Evolutionary conservation across 2,329 filamentous ascomycete genomes (phyloP).

Genomic region (Colletotrichum sansevieriae): DNA sequence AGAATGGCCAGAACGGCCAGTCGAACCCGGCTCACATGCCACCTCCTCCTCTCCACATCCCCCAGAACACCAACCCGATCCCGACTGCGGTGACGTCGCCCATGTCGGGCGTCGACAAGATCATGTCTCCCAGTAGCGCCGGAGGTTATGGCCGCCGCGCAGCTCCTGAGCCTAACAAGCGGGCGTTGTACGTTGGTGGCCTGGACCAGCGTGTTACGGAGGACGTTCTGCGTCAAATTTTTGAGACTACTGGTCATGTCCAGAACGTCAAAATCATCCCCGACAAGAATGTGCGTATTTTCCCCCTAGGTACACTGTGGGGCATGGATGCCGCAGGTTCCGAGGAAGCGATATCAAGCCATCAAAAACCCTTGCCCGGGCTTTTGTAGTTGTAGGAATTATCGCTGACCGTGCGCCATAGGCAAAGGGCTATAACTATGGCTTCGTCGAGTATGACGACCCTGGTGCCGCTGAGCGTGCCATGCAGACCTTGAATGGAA

Average conservation of each 20-base stretch:
- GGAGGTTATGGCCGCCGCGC: conserved; percentile 88
- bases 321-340: background rate
- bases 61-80: conserved; percentile 95
- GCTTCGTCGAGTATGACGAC: conserved; percentile 98
- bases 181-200: conserved; percentile 94
- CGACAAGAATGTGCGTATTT: conserved; percentile 91
- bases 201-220: conserved; percentile 96
- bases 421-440: conserved; percentile 98
- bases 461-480: conserved; percentile 95
- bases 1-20: conserved; percentile 79
- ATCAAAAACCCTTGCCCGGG: conserved; percentile 2
- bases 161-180: conserved; percentile 98
- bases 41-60: conserved; percentile 91
- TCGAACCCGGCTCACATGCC: conserved; percentile 83
- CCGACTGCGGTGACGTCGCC: conserved; percentile 93
- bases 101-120: conserved; percentile 75
- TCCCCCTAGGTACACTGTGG: too few relatives aligned
- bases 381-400: background rate
- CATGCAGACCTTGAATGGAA: conserved; percentile 96
- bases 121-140: conserved; percentile 88
- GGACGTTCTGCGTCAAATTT: conserved; percentile 96
- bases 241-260: conserved; percentile 98
- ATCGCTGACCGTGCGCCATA: conserved; percentile 57
- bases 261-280: conserved; percentile 99
- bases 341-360: background rate